Evolutionary conservation across 2,329 filamentous ascomycete genomes (phyloP), one percentile per base, ranked within the genome.

Genomic region (Endothia cerciana): DNA sequence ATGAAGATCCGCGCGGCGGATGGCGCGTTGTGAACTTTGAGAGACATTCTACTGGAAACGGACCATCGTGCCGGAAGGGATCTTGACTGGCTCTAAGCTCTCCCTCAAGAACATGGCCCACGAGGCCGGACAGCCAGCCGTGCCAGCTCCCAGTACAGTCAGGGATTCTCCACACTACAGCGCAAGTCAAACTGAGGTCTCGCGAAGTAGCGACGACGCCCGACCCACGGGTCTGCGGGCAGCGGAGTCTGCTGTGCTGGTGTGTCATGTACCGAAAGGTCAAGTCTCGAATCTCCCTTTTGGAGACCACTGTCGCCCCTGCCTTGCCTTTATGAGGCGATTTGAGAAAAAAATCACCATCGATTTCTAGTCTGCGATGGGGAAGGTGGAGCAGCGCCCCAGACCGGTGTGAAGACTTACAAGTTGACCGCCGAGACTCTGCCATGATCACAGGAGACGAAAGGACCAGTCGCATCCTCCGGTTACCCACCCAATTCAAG

Each of bases 331-430:
- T 4, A 4, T 38, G 58, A 60, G 15, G 58, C 25, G 17, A 33
- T 22, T 41, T 17, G 28, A 22, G 22, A 45, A 17, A 33, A 45
- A 17, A 22, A 22, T 36, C 13, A 55, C 17, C 30, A 33, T 36
- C 8, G 7, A 13, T 36, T 13, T n/a, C 19, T 55, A 55, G 30
- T 17, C 15, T 13, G 8, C 36, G 30, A 10, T 55, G 51, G 30
- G 36, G 15, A 40, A 33, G 33, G 38, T 61, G 59, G 43, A 61
- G 47, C 61, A 40, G 25, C 4, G 51, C 53, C 22, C 38, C 61
- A 55, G 49, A 63, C 61, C 61, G 61, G 61, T 63, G 61, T 33
- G 51, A 56, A 58, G 8, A 19, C 11, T n/a, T 19, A 36, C n/a
- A 19, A 53, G 22, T n/a, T 45, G 51, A 56, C 61, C 61, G 61